A percentile compares a stretch with the other conserved stretches of the same genome.
phyloP scores from a whole-genome alignment of 2,329 filamentous ascomycete genomes.

The Curvularia verruculosa region DNA sequence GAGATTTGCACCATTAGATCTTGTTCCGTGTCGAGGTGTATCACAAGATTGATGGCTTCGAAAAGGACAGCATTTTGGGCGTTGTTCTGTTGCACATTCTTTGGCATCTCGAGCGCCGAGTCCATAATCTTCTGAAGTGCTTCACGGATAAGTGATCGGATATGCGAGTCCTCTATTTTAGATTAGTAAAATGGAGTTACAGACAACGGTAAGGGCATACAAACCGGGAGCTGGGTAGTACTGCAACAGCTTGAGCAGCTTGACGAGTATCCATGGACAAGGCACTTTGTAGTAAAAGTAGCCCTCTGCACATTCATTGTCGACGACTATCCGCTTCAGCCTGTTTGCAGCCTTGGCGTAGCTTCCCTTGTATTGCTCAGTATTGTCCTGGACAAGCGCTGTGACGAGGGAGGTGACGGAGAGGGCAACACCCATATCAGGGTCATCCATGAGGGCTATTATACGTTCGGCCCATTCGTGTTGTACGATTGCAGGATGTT shows the following conservation, averaged over 20 bases:
- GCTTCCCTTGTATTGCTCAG: slow-evolving; percentile 91
- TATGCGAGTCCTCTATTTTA: slow-evolving; percentile 80
- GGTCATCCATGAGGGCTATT: slow-evolving; percentile 98
- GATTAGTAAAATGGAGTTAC: slow-evolving; percentile 31
- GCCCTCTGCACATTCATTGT: slow-evolving; percentile 85
- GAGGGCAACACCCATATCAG: slow-evolving; percentile 89
- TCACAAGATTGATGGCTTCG: slow-evolving; percentile 97
- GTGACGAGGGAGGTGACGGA: slow-evolving; percentile 96
- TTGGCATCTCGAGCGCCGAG: slow-evolving; percentile 87
- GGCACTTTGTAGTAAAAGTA: slow-evolving; percentile 99
- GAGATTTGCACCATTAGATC: slow-evolving; percentile 97
- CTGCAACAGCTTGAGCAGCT: slow-evolving; percentile 87
- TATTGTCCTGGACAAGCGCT: slow-evolving; percentile 89
- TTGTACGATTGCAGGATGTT: slow-evolving; percentile 90
- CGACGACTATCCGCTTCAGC: slow-evolving; percentile 87
- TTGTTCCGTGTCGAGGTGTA: slow-evolving; percentile 94
- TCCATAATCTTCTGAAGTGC: slow-evolving; percentile 91
- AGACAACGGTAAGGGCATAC: not conserved
- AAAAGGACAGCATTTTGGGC: slow-evolving; percentile 97
- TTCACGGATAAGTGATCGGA: slow-evolving; percentile 89
- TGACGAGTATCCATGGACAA: slow-evolving; percentile 97
- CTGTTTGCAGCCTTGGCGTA: slow-evolving; percentile 92
- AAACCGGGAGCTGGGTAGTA: slow-evolving; percentile 93
- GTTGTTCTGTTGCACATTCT: slow-evolving; percentile 99
- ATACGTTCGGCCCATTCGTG: slow-evolving; percentile 97